Conservation (phyloP, 2,329 filamentous ascomycete genomes). For the Aureobasidium subglaciale region DNA sequence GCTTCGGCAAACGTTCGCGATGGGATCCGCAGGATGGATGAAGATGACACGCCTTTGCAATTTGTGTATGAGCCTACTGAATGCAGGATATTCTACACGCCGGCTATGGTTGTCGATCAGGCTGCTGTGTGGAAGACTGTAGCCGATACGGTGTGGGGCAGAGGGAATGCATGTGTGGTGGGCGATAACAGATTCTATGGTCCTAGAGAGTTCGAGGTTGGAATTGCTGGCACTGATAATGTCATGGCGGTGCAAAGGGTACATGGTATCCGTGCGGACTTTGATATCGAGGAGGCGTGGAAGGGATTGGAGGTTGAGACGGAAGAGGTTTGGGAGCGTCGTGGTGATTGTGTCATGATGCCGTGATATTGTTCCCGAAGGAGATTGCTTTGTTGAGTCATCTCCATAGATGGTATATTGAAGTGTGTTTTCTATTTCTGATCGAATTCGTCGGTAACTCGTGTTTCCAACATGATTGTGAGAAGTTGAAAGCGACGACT, state of each 20-base stretch:
- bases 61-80: slow-evolving; percentile 44
- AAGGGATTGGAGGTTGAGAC: neutral
- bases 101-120: slow-evolving; percentile 42
- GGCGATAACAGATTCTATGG: slow-evolving; percentile 20
- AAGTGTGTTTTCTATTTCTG: too few species aligned
- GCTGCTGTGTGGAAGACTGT: slow-evolving; percentile 41
- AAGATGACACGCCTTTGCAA: slow-evolving; percentile 40
- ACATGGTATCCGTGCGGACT: slow-evolving; percentile 18
- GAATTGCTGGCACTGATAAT: neutral
- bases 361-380: too few species aligned
- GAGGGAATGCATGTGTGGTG: slow-evolving; percentile 26
- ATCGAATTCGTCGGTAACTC: too few species aligned
- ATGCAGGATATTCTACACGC: slow-evolving; percentile 48
- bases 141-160: slow-evolving; percentile 28
- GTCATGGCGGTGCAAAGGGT: neutral
- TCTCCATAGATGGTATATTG: too few species aligned
- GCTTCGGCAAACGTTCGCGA: slow-evolving; percentile 25
- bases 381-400: too few species aligned
- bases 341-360: neutral
- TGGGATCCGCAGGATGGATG: slow-evolving; percentile 27
- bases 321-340: neutral
- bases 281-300: slow-evolving; percentile 17
- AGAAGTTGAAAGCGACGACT: too few species aligned
- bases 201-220: neutral
- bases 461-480: too few species aligned